A percentile compares a stretch with the other conserved stretches of the same genome.
Evolutionary conservation across 352 stramenopile genomes (phyloP).

Genomic region (Blastocystis sp.): DNA sequence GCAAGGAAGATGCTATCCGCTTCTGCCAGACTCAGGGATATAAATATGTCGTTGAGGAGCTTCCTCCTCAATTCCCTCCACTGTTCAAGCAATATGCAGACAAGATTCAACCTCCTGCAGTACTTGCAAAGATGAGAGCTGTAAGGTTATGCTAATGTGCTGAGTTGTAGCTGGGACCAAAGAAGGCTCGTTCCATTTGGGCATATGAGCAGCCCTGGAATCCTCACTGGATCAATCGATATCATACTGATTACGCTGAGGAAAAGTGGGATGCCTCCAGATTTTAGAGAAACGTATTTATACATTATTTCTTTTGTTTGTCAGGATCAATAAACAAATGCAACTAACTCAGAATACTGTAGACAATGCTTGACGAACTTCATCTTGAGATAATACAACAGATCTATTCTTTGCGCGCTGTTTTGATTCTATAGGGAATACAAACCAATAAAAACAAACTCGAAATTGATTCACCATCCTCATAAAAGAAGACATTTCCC

Average conservation of each 20-base stretch:
- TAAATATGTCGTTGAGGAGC: slow-evolving; percentile 25
- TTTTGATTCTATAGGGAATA: not conserved
- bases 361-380: slow-evolving; percentile 6
- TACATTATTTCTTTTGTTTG: slow-evolving; percentile 32
- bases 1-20: slow-evolving; percentile 48
- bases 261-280: slow-evolving; percentile 56
- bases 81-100: slow-evolving; percentile 55
- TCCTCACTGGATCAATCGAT: slow-evolving; percentile 50
- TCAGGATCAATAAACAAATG: not conserved
- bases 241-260: slow-evolving; percentile 34
- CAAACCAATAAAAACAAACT: not conserved
- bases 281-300: slow-evolving; percentile 61
- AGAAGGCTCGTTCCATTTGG: slow-evolving; percentile 58
- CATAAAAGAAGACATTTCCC: slow-evolving; percentile 37
- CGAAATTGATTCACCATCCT: not conserved
- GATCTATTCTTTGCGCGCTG: not conserved
- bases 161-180: slow-evolving; percentile 45
- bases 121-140: slow-evolving; percentile 54
- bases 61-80: slow-evolving; percentile 42
- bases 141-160: not conserved
- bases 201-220: slow-evolving; percentile 55
- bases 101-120: slow-evolving; percentile 51
- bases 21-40: slow-evolving; percentile 55
- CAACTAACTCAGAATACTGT: slow-evolving; percentile 50
- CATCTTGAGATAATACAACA: not conserved